phyloP scores from a whole-genome alignment of 768 basidiomycete genomes.

The Chalciporus pseudorubinellus region DNA sequence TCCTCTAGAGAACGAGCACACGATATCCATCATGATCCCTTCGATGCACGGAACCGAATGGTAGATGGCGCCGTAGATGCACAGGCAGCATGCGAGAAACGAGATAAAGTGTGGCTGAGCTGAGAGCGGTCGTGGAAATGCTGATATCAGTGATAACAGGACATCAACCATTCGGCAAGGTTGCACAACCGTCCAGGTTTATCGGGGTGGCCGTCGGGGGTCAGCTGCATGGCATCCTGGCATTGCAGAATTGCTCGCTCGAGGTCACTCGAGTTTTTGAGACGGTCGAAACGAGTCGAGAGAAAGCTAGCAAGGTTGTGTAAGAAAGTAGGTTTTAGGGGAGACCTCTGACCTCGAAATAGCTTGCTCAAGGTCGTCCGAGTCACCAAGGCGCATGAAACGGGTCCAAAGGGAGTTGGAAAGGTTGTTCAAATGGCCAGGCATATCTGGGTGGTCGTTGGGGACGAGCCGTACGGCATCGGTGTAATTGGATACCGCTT shows the following conservation, averaged over 20 bases:
- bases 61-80: not conserved
- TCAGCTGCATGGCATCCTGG: not conserved
- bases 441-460: too few species aligned
- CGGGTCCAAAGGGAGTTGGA: too few species aligned
- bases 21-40: slow-evolving; percentile 3
- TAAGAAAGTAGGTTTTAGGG: not conserved
- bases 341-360: too few species aligned
- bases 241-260: not conserved
- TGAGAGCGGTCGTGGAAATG: not conserved
- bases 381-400: too few species aligned
- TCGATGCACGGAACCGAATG: slow-evolving; percentile 7
- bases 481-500: too few species aligned
- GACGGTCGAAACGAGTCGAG: not conserved
- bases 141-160: not conserved
- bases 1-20: slow-evolving; percentile 1
- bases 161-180: not conserved
- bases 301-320: not conserved
- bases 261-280: not conserved
- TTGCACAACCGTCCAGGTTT: not conserved
- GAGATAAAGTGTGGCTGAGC: slow-evolving; percentile 4
- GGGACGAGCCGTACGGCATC: too few species aligned
- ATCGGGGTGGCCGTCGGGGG: not conserved
- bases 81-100: slow-evolving; percentile 7
- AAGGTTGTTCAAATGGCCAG: too few species aligned
- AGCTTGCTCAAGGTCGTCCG: too few species aligned